These are phyloP conservation scores for Tulasnella sp. DNA, from an alignment of 768 basidiomycete genomes.

Conservation along the genomic window DNA sequence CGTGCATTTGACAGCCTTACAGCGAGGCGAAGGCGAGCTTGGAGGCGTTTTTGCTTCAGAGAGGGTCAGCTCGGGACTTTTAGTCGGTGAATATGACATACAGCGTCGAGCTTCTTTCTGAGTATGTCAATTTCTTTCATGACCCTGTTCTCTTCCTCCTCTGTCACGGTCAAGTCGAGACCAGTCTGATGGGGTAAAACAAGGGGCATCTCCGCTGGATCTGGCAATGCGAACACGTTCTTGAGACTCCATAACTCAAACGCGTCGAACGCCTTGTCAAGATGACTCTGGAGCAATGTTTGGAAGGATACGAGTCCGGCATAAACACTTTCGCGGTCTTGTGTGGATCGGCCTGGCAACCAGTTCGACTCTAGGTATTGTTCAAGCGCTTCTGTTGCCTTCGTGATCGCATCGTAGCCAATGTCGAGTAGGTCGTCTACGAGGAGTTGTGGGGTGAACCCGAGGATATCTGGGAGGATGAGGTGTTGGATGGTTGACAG, in stretches of 20 bases:
- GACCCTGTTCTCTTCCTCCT: slow-evolving; percentile 40
- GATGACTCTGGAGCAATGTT: slow-evolving; percentile 75
- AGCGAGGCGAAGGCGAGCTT: slow-evolving; percentile 43
- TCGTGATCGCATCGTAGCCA: slow-evolving; percentile 64
- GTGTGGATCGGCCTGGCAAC: background rate
- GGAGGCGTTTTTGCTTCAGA: slow-evolving; percentile 52
- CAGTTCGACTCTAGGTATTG: slow-evolving; percentile 6
- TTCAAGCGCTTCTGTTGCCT: slow-evolving; percentile 59
- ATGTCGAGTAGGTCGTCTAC: slow-evolving; percentile 81
- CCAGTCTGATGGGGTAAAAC: slow-evolving; percentile 66
- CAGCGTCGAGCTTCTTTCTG: slow-evolving; percentile 53
- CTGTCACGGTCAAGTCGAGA: slow-evolving; percentile 48
- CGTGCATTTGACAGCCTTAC: slow-evolving; percentile 21
- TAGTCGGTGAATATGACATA: slow-evolving; percentile 27
- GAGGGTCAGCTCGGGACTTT: slow-evolving; percentile 7
- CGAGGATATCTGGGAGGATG: slow-evolving; percentile 47
- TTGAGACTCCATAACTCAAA: slow-evolving; percentile 83
- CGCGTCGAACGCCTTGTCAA: slow-evolving; percentile 83
- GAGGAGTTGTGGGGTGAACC: slow-evolving; percentile 72
- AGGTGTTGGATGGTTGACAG: slow-evolving; percentile 2
- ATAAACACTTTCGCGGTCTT: slow-evolving; percentile 36
- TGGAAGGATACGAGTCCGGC: slow-evolving; percentile 79
- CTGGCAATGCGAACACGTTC: slow-evolving; percentile 58
- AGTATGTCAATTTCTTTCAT: slow-evolving; percentile 57
- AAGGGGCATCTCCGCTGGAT: slow-evolving; percentile 54